Base-by-base conservation (phyloP, 805 yeast species). In the Cyberlindnera americana region DNA sequence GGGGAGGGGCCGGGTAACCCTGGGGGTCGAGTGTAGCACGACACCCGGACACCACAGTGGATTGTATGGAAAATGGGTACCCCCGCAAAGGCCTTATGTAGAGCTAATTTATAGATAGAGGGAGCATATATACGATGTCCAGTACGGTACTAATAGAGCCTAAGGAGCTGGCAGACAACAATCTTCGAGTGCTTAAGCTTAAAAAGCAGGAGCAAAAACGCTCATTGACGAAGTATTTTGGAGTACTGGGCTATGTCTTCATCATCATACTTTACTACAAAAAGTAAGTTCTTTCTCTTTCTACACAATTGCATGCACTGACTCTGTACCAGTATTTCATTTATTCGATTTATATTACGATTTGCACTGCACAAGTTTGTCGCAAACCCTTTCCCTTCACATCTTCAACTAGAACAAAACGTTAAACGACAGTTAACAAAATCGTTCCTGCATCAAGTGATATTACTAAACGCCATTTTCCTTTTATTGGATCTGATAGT, bases 361-460 rank as follows among this genome's bases (percentile, higher is more conserved):
- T 43, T 61, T 10, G 44, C 59, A 5, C 56, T 66, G 1, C 76
- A 72, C 33, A 55, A 66, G 6, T 49, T 69, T 14, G 38, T 71
- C 21, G 43, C 66, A 1, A 59, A 63, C 18, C 74, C 77, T 1
- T 73, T 72, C 38, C 69, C 72, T 9, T 7, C 22, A n/a, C 56
- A 58, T 16, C n/a, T 33, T 5, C 57, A 51, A 17, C 33, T 61
- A 16, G 40, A 57, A 3, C 47, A 50, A 5, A 30, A 40, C 5
- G 41, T 47, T 9, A 52, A 43, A n/a, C 43, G 54, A 18, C 46
- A 56, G 15, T 37, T 68, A 12, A 56, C 66, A 3, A 60, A 54
- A 36, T 53, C 62, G 10, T 43, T 67, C 17, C 47, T 67, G 5
- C 37, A 49, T 13, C n/a, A 58, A 12, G 40, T 60, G 1, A 15